Evolutionary conservation across 495 filamentous ascomycete genomes (phyloP).

Genomic region (Chaetomium fimeti): DNA sequence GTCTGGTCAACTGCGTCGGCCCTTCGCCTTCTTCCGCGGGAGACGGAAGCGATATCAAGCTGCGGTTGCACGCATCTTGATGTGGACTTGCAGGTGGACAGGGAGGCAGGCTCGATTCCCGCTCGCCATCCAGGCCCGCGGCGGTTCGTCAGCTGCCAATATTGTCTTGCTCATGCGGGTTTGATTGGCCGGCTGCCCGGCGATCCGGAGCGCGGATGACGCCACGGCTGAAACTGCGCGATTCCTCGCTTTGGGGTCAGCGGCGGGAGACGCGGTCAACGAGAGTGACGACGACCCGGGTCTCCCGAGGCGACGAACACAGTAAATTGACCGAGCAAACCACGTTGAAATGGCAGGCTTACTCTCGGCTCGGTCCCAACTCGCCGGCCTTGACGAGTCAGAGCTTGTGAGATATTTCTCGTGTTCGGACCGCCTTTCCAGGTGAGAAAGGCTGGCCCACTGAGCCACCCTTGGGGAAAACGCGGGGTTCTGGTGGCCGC

Average conservation of each 20-base stretch:
- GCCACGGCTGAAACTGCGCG: conserved; percentile 45
- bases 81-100: conserved; percentile 15
- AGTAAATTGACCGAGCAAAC: neutral
- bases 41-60: conserved; percentile 13
- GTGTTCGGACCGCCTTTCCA: no score
- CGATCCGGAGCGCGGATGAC: conserved; percentile 32
- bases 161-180: conserved; percentile 15
- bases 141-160: conserved; percentile 25
- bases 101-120: neutral
- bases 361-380: neutral
- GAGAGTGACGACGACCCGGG: conserved; percentile 4
- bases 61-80: conserved; percentile 20
- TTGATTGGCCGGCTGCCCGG: conserved; percentile 35
- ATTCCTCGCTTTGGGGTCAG: neutral
- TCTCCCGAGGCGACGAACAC: conserved; percentile 4
- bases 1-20: neutral
- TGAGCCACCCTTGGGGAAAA: no score
- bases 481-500: no score
- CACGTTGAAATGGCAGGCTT: neutral
- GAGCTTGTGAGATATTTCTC: neutral
- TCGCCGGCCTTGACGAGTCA: neutral
- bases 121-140: neutral
- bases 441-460: no score
- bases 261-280: conserved; percentile 13
- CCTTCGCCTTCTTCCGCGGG: conserved; percentile 14